Evolutionary conservation across 495 filamentous ascomycete genomes (phyloP), one percentile per base, ranked within the genome.

Genomic region (Aspergillus egyptiacus): DNA sequence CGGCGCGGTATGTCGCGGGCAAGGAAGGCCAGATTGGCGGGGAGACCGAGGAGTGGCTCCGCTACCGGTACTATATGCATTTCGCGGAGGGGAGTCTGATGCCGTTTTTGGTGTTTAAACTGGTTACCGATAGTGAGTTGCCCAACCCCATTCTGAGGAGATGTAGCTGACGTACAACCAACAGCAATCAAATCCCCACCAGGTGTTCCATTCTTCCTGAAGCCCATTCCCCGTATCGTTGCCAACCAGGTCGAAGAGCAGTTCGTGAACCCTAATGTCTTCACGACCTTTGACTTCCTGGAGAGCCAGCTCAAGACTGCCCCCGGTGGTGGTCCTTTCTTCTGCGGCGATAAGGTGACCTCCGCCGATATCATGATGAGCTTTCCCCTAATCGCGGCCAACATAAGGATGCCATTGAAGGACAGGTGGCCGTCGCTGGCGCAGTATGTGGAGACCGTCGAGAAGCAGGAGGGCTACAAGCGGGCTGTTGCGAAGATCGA

Each of bases 81-180:
- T 95, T 89, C 66, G 72, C 78, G 8, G 90, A 96, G 64, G 87
- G 87, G 18, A 84, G 73, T 53, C 63, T 94, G 52, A 91, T 93
- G 87, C 69, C 78, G 2, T 76, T 79, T 49, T 46, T 88, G 55
- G 60, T 89, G 10, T 66, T 85, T 42, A 64, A 67, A 10, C 50
- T 88, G 18, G 56, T 89, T 24, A 63, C 82, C 27, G 63, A 75
- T 28, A 62, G 81, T 84, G 70, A 59, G 79, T 69, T 25, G 39
- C n/a, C 17, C 24, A 4, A 27, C 24, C 24, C 24, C 24, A 5
- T 27, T 27, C 24, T 10, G 8, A 44, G 13, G 23, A 19, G n/a
- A n/a, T 17, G 11, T 5, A 15, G 17, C 33, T 36, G 2, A 13
- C 10, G 25, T 17, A 36, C 47, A 53, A 41, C 54, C 31, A 13